phyloP scores from a whole-genome alignment of 164 flowering plant genomes.

The Umbilicus rupestris region DNA sequence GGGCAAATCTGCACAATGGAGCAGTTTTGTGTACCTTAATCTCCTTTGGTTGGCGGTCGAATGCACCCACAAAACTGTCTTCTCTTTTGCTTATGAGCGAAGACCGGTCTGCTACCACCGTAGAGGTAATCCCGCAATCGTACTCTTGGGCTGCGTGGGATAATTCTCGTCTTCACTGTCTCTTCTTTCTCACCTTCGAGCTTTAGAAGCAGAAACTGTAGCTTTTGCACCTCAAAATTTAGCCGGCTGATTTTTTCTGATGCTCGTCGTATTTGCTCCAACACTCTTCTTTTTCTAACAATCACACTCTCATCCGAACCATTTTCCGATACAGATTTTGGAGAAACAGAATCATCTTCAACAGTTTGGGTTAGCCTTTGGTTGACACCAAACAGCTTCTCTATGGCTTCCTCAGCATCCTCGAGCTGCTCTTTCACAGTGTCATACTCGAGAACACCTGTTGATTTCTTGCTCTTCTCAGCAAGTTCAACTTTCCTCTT shows the following conservation, averaged over 20 bases:
- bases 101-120: neutral
- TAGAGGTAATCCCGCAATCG: conserved; percentile 5
- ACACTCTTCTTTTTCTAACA: conserved; percentile 26
- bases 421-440: conserved; percentile 57
- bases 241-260: conserved; percentile 54
- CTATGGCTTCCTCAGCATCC: conserved; percentile 51
- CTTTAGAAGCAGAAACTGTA: conserved; percentile 49
- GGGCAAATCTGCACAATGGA: no score
- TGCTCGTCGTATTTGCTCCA: conserved; percentile 42
- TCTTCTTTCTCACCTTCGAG: conserved; percentile 13
- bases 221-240: conserved; percentile 53
- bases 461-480: conserved; percentile 35
- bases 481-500: conserved; percentile 50
- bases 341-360: conserved; percentile 25
- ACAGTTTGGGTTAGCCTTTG: conserved; percentile 34
- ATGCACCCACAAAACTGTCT: neutral
- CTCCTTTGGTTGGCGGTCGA: conserved; percentile 4
- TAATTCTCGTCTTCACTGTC: neutral
- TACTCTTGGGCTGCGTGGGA: neutral
- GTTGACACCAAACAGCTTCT: conserved; percentile 45
- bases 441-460: conserved; percentile 37
- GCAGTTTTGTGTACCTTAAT: conserved; percentile 6
- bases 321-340: conserved; percentile 18
- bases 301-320: conserved; percentile 26
- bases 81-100: neutral